Evolutionary conservation across 1,139 yeast genomes (phyloP).

Genomic region (Kodamaea suecica): DNA sequence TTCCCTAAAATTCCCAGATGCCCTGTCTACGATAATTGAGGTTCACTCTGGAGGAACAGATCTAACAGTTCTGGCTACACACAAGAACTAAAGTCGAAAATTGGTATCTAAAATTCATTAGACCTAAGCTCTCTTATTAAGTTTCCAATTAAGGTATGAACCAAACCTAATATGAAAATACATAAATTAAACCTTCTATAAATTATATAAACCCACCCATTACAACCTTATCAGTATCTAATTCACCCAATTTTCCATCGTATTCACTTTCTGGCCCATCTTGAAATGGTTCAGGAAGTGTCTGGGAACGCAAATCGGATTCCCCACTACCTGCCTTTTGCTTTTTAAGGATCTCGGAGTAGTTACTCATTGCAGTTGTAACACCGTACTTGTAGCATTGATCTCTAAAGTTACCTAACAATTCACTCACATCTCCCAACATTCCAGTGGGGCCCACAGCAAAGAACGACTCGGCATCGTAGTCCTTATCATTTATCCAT

Average conservation of each 20-base stretch:
- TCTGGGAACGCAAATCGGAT: neutral
- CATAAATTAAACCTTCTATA: no score
- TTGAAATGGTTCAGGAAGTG: neutral
- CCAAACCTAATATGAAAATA: neutral
- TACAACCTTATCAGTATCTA: constrained; percentile 5
- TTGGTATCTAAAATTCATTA: no score
- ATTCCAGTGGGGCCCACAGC: constrained; percentile 74
- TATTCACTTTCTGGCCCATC: neutral
- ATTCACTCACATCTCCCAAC: constrained; percentile 59
- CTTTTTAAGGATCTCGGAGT: constrained; percentile 10
- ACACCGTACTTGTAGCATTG: constrained; percentile 33
- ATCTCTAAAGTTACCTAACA: constrained; percentile 38
- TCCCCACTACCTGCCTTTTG: constrained; percentile 2
- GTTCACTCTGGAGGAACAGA: no score
- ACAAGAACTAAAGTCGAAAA: no score
- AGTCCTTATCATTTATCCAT: constrained; percentile 51
- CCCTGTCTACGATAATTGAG: no score
- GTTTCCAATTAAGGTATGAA: no score
- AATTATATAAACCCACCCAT: constrained; percentile 16
- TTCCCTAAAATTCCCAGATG: no score
- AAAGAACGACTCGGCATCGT: constrained; percentile 49
- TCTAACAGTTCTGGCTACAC: no score
- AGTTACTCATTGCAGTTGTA: constrained; percentile 10
- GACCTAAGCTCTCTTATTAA: no score
- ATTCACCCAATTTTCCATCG: constrained; percentile 2